Evolutionary conservation across 768 basidiomycete species (phyloP), one percentile per base, ranked within the genome.

Genomic region (Auricularia auricula-judae): DNA sequence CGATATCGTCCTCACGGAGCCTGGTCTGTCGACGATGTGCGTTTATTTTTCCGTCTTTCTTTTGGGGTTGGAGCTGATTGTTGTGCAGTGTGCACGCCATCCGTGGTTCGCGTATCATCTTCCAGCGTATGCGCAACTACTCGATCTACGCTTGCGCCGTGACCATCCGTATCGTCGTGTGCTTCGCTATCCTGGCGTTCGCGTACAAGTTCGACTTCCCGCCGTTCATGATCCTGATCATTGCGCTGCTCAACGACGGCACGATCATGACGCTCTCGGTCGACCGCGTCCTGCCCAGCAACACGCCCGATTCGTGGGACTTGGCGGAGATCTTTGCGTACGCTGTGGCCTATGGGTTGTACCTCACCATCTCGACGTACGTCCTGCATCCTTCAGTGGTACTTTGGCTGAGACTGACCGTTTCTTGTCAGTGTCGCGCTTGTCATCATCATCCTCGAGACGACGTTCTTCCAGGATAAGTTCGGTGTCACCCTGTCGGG

Each of bases 61-160:
- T 54, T 39, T 10, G 4, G 14, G 35, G 36, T 14, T 21, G 3
- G 34, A 47, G 39, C 35, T 43, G 47, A 65, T 23, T 34, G 35
- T 64, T 62, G 8, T 63, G 4, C 53, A 67, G 66, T 73, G 93
- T 98, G 69, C 94, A 98, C 76, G 96, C 96, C 74, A 98, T 98
- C 76, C 92, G 93, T 70, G 93, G 93, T 67, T 97, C 96, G 39
- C 95, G 96, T 81, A 79, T 97, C 80, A 98, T 98, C 78, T 98
- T 98, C 91, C 96, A 98, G 74, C 91, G 96, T 79, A 98, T 98
- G 96, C 81, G 96, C 71, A 98, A 98, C 84, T 98, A 98, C 79
- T 91, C 96, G 62, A 97, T 98, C 80, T 94, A 93, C 75, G 91
- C 91, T 36, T 94, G 92, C 73, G 86, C 91, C 53, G 93, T 96